Evolutionary conservation across 371 early-diverging fungal species (phyloP).

Genomic region (Mycotypha africana): DNA sequence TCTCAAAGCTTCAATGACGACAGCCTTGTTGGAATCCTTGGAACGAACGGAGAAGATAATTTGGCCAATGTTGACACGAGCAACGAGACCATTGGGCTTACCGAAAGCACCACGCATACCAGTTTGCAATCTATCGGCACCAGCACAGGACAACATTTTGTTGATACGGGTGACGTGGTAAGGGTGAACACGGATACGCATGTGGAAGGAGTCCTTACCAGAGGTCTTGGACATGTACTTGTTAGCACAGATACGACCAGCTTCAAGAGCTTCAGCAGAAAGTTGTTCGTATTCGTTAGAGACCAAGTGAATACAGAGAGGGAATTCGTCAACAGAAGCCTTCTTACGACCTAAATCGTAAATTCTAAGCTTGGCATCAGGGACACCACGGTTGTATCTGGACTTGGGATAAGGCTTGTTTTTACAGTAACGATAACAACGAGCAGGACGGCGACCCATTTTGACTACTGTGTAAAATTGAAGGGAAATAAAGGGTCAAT

Average conservation of each 20-base stretch:
- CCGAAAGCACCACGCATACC: constrained; percentile 99
- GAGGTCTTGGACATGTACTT: constrained; percentile 99
- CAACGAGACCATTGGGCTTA: constrained; percentile 98
- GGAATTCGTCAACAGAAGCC: constrained; percentile 99
- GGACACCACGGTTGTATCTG: constrained; percentile 99
- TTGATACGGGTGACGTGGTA: constrained; percentile 99
- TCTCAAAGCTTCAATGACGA: constrained; percentile 97
- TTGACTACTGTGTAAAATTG: too few relatives aligned
- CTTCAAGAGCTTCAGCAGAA: constrained; percentile 99
- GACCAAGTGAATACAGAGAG: constrained; percentile 94
- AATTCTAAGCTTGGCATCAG: constrained; percentile 98
- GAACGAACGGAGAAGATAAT: constrained; percentile 97
- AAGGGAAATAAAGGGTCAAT: too few relatives aligned
- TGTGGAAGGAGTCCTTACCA: constrained; percentile 99
- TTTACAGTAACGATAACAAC: constrained; percentile 99
- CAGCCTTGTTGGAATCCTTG: constrained; percentile 94
- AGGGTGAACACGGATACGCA: constrained; percentile 99
- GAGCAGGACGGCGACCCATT: constrained; percentile 99
- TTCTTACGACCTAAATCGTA: constrained; percentile 99
- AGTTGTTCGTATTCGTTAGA: constrained; percentile 99
- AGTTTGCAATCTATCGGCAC: constrained; percentile 99
- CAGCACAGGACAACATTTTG: constrained; percentile 99
- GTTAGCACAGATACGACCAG: constrained; percentile 99
- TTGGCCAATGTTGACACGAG: constrained; percentile 99
- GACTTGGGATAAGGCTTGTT: constrained; percentile 99